Evolutionary conservation across 352 stramenopile species (phyloP).

Genomic region (Pythium scleroteichum): DNA sequence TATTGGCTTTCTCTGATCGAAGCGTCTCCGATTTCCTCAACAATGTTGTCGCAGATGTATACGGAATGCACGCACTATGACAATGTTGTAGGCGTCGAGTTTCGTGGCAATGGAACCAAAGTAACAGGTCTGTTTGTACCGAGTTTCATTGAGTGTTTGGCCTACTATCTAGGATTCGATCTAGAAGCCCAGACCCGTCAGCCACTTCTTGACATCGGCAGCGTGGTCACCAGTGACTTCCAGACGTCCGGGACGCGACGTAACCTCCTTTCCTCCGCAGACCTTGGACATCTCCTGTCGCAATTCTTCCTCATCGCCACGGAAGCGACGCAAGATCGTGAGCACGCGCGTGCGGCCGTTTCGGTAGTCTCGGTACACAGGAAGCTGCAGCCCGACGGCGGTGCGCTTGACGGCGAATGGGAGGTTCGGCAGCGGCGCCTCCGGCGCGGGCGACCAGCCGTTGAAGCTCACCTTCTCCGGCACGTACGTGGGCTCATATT

Average conservation of each 20-base stretch:
- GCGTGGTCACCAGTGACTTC: constrained; percentile 81
- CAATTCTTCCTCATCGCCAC: constrained; percentile 78
- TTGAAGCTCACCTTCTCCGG: constrained; percentile 88
- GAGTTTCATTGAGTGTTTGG: not conserved
- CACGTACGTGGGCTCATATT: constrained; percentile 81
- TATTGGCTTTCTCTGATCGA: constrained; percentile 71
- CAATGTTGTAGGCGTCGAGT: constrained; percentile 10
- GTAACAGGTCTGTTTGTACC: not conserved
- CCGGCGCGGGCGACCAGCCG: constrained; percentile 78
- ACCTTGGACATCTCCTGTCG: constrained; percentile 85
- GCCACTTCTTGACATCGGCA: constrained; percentile 78
- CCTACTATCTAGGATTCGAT: not conserved
- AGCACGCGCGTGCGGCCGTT: constrained; percentile 87
- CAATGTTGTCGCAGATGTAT: constrained; percentile 80
- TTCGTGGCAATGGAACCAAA: no score
- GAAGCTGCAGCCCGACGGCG: constrained; percentile 71
- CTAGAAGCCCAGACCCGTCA: constrained; percentile 81
- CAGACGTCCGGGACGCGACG: constrained; percentile 62
- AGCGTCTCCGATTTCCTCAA: constrained; percentile 81
- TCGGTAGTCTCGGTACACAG: constrained; percentile 85
- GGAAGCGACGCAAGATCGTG: constrained; percentile 82
- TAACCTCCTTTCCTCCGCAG: constrained; percentile 75
- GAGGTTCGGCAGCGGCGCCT: constrained; percentile 56
- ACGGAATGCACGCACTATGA: constrained; percentile 80
- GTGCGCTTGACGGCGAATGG: constrained; percentile 86